phyloP scores from a whole-genome alignment of 2,329 filamentous ascomycete genomes.

The Pseudocercospora eumusae region DNA sequence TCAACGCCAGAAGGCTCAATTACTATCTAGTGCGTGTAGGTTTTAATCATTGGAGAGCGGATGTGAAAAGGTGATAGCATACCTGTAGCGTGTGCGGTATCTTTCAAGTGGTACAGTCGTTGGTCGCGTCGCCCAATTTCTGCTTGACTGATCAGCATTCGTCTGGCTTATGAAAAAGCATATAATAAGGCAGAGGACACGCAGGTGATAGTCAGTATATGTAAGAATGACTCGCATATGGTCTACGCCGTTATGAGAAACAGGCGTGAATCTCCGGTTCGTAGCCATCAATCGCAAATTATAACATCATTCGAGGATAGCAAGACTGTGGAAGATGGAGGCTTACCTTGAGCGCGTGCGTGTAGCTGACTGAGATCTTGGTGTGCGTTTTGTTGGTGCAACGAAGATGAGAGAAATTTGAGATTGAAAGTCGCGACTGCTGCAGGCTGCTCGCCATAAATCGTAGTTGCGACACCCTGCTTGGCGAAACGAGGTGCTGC shows the following conservation, averaged over 20 bases:
- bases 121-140: background rate
- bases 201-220: slow-evolving; percentile 75
- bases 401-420: slow-evolving; percentile 3
- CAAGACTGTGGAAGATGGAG: background rate
- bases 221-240: slow-evolving; percentile 92
- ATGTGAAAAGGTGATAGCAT: slow-evolving; percentile 25
- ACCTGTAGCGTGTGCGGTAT: slow-evolving; percentile 4
- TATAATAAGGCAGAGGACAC: background rate
- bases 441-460: no score
- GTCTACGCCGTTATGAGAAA: slow-evolving; percentile 74
- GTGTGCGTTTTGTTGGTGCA: slow-evolving; percentile 17
- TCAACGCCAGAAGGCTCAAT: slow-evolving; percentile 42
- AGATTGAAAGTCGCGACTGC: background rate
- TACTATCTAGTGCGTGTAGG: slow-evolving; percentile 58
- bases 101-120: background rate
- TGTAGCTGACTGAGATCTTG: background rate
- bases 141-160: background rate
- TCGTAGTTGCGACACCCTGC: no score
- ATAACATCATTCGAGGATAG: slow-evolving; percentile 71
- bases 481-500: no score
- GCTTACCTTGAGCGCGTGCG: slow-evolving; percentile 17
- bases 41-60: slow-evolving; percentile 65
- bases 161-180: background rate
- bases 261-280: slow-evolving; percentile 86
- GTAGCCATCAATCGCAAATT: slow-evolving; percentile 98